Conservation (phyloP, 345 rosid species). For the Orychophragmus violaceus region DNA sequence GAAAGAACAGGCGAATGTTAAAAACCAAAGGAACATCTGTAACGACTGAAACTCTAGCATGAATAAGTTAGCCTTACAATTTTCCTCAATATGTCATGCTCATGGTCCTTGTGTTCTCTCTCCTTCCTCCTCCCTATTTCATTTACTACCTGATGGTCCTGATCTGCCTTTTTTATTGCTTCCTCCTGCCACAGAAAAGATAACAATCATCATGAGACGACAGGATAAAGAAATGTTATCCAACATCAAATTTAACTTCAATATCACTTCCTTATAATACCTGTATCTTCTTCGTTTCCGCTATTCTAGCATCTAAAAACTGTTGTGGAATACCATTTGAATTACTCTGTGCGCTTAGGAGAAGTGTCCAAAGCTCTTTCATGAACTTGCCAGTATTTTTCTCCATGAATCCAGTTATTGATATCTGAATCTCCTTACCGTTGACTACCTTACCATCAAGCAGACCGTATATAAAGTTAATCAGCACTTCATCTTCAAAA, state of each 20-base stretch:
- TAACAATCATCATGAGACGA: slow-evolving; percentile 6
- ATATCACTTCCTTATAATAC: slow-evolving; percentile 30
- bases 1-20: slow-evolving; percentile 64
- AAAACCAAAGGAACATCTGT: slow-evolving; percentile 45
- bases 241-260: not conserved
- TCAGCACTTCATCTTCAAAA: slow-evolving; percentile 96
- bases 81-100: slow-evolving; percentile 44
- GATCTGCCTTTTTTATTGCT: slow-evolving; percentile 31
- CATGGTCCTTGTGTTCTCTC: slow-evolving; percentile 51
- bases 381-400: slow-evolving; percentile 90
- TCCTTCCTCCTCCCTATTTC: slow-evolving; percentile 72
- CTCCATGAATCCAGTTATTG: slow-evolving; percentile 97
- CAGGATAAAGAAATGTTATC: not conserved
- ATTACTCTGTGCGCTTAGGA: slow-evolving; percentile 83
- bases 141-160: slow-evolving; percentile 27
- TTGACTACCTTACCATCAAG: slow-evolving; percentile 92
- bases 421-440: slow-evolving; percentile 86
- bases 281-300: slow-evolving; percentile 70
- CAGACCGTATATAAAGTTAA: slow-evolving; percentile 89
- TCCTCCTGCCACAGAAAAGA: slow-evolving; percentile 47
- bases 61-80: slow-evolving; percentile 72
- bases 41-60: slow-evolving; percentile 54
- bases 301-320: slow-evolving; percentile 80
- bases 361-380: slow-evolving; percentile 97
- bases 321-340: slow-evolving; percentile 90